phyloP scores from a whole-genome alignment of 805 yeast species.

The Huiozyma sinensis region DNA sequence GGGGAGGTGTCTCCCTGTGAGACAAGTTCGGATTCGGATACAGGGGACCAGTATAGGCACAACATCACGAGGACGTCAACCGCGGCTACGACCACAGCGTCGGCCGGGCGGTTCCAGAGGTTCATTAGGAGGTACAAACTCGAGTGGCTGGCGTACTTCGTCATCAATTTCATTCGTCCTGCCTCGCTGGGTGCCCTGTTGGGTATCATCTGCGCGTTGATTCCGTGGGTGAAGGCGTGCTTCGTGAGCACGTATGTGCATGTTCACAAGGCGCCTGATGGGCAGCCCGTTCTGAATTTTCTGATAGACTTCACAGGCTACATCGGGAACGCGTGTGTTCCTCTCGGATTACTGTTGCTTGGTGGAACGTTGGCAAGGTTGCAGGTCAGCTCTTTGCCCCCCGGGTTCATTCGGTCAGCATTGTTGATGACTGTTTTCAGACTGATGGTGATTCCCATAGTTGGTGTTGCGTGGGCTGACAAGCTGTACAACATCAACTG shows the following conservation, averaged over 20 bases:
- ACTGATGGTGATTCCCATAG: conserved; percentile 62
- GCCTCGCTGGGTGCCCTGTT: conserved; percentile 61
- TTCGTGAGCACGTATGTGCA: conserved; percentile 42
- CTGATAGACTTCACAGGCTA: conserved; percentile 72
- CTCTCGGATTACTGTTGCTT: conserved; percentile 66
- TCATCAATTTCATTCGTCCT: conserved; percentile 53
- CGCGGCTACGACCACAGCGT: conserved; percentile 11
- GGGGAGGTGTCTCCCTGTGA: neutral
- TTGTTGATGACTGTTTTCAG: conserved; percentile 45
- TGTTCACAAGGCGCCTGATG: conserved; percentile 75
- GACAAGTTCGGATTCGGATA: neutral
- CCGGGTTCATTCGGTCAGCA: conserved; percentile 53
- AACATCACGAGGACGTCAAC: conserved; percentile 9
- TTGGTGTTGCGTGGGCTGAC: conserved; percentile 63
- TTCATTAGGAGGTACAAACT: conserved; percentile 23
- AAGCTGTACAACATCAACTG: conserved; percentile 52
- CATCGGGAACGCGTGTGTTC: conserved; percentile 81
- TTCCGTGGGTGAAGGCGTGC: conserved; percentile 76
- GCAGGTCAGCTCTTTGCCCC: conserved; percentile 45
- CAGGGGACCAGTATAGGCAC: conserved; percentile 1
- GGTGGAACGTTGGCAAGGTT: conserved; percentile 86
- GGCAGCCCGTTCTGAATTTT: conserved; percentile 72
- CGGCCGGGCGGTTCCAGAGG: conserved; percentile 1
- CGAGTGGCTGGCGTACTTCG: conserved; percentile 28
- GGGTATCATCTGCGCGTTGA: conserved; percentile 58